These are phyloP conservation scores for Jamesozyma rosinii DNA, from an alignment of 805 yeast species.

Conservation along the genomic window DNA sequence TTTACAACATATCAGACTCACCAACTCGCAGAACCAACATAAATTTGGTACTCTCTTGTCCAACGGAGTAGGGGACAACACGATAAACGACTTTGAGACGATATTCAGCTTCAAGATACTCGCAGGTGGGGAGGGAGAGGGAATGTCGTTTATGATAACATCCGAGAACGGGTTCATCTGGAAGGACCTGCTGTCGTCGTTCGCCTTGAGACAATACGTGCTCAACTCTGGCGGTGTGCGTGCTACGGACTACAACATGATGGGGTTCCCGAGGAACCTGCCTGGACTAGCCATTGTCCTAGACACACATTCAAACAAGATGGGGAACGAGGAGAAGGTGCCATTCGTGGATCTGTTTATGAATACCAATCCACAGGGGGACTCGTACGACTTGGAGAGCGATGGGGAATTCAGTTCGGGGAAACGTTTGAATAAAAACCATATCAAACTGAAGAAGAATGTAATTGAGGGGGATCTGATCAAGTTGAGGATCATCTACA, in stretches of 20 bases:
- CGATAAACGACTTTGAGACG: conserved; percentile 27
- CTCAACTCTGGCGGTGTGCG: conserved; percentile 24
- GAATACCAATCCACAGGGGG: conserved; percentile 19
- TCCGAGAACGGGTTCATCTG: conserved; percentile 24
- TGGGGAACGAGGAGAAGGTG: conserved; percentile 1
- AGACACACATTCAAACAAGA: conserved; percentile 13
- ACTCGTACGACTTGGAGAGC: conserved; percentile 18
- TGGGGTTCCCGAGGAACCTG: conserved; percentile 28
- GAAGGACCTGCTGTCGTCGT: conserved; percentile 19
- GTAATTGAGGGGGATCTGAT: conserved; percentile 14
- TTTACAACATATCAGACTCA: conserved; percentile 17
- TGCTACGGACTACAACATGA: conserved; percentile 16
- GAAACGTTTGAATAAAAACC: conserved; percentile 13
- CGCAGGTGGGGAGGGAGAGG: conserved; percentile 16
- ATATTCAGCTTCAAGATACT: conserved; percentile 14
- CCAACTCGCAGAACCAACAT: conserved; percentile 9
- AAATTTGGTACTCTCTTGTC: conserved; percentile 22
- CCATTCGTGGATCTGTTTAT: conserved; percentile 22
- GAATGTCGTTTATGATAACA: conserved; percentile 20
- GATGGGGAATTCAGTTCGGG: conserved; percentile 20
- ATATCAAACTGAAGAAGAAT: conserved; percentile 14
- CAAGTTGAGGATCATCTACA: conserved; percentile 19
- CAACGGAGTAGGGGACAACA: conserved; percentile 28
- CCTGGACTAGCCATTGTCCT: conserved; percentile 26
- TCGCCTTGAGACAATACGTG: conserved; percentile 22